These are phyloP conservation scores for Eimeria tenella DNA, from an alignment of 169 alveolate genomes.

Conservation along the genomic window DNA sequence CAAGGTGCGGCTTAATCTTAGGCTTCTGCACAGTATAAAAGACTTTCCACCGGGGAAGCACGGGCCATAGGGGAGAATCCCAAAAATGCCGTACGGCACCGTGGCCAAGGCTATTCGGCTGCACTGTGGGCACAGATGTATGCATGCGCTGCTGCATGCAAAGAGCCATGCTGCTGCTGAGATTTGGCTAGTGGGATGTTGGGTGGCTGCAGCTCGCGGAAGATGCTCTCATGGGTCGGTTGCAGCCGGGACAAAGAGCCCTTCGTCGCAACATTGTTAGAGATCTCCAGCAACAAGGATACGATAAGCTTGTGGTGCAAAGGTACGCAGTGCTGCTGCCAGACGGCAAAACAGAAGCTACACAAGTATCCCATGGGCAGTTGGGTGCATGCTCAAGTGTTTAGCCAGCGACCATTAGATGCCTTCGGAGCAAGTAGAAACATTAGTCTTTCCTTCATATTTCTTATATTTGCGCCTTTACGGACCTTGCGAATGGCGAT, in stretches of 20 bases:
- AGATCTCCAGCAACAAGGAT: slow-evolving; percentile 88
- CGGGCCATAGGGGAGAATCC: no score
- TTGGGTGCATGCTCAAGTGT: not conserved
- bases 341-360: not conserved
- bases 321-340: slow-evolving; percentile 77
- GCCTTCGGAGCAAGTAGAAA: not conserved
- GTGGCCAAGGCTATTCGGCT: no score
- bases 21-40: no score
- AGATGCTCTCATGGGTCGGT: slow-evolving; percentile 88
- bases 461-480: not conserved
- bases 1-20: slow-evolving; percentile 76
- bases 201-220: slow-evolving; percentile 86
- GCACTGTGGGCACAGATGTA: no score
- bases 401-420: not conserved
- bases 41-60: no score
- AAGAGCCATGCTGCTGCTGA: not conserved
- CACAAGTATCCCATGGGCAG: slow-evolving; percentile 1
- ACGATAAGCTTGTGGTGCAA: slow-evolving; percentile 84
- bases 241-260: slow-evolving; percentile 89
- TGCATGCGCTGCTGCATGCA: no score
- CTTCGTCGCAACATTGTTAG: slow-evolving; percentile 86
- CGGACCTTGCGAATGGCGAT: not conserved
- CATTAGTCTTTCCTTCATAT: no score
- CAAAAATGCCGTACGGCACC: no score
- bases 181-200: not conserved